Evolutionary conservation across 495 filamentous ascomycete species (phyloP), one percentile per base, ranked within the genome.

Genomic region (Xylaria telfairii): DNA sequence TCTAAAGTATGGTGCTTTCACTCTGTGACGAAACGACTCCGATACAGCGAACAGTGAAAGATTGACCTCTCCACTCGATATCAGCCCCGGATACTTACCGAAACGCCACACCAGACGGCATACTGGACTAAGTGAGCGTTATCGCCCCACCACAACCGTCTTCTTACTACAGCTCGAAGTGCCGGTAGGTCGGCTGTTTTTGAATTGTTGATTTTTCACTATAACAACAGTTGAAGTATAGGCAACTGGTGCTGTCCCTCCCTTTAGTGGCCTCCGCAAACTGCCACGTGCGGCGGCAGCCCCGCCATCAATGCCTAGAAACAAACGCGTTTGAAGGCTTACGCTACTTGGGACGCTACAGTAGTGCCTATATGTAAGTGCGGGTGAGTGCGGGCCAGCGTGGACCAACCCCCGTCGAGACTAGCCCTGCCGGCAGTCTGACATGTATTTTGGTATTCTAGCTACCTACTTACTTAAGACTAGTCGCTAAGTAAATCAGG

Each of bases 361-460:
- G 5, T 49, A n/a, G n/a, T 21, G n/a, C n/a, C 46, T 49, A 21
- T 28, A 53, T 54, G 51, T 59, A 59, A 17, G 56, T 59, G 56
- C 56, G 56, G 51, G 8, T 13, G 26, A 54, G 51, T 54, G 51
- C 51, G 51, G 56, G 32, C 32, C 28, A 10, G 54, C 32, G 56
- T 13, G 56, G 54, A 34, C 54, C 32, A 57, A 32, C 24, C 10
- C 24, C 21, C 3, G 3, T 10, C 10, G 3, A 28, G 24, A 28
- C 24, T 2, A 15, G 26, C 5, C 26, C 12, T 54, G 26, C 13
- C 51, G 0, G 51, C 26, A 30, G 26, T 54, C 24, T 54, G 44
- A 47, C 13, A 47, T 46, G 49, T 47, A 47, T 13, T 17, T 46
- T 19, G 15, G 42, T 46, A 17, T 17, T n/a, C n/a, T 12, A 8